Base-by-base conservation (phyloP, 2,329 filamentous ascomycete species). In the Monilinia vaccinii-corymbosi region DNA sequence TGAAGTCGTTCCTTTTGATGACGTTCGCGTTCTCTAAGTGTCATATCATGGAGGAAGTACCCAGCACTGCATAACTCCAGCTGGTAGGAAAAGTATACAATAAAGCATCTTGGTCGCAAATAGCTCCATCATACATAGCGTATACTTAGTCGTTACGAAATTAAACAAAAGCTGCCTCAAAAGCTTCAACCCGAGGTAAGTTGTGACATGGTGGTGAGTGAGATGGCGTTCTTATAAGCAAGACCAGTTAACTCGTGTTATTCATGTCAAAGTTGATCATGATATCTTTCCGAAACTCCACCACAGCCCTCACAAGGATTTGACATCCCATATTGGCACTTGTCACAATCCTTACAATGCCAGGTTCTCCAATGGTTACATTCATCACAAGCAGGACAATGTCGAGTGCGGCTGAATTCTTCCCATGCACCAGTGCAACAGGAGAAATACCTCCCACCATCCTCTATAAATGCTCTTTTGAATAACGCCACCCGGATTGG, bases 261-360 rank as follows among this genome's bases (percentile, higher is more conserved):
- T 25, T 4, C 1, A 11, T 11, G n/a, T 2, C 42, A 2, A 7
- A 44, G 44, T 53, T 53, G 51, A 46, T 40, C 42, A 40, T 55
- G 49, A 45, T 59, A 55, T 10, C 5, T 21, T 23, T 36, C n/a
- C 18, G 49, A 55, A 4, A 55, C 57, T 55, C 49, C 40, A 23
- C 42, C 57, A 59, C 57, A 47, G 31, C 49, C 23, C 10, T 59
- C 57, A 31, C 57, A 59, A 18, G 57, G 57, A 28, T 14, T 28
- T n/a, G 48, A 21, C 23, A 21, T 21, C 16, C 48, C 49, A 53
- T 46, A 28, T 23, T 31, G 23, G 21, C 57, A 59, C 31, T 55
- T 55, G 9, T 40, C 48, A 23, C 57, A 59, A n/a, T 53, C 31
- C 10, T 21, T 40, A 21, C 49, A 59, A 32, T 59, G 48, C 57